Conservation (phyloP, 176 grass and related monocot genomes). For the Cenchrus fungigraminus region DNA sequence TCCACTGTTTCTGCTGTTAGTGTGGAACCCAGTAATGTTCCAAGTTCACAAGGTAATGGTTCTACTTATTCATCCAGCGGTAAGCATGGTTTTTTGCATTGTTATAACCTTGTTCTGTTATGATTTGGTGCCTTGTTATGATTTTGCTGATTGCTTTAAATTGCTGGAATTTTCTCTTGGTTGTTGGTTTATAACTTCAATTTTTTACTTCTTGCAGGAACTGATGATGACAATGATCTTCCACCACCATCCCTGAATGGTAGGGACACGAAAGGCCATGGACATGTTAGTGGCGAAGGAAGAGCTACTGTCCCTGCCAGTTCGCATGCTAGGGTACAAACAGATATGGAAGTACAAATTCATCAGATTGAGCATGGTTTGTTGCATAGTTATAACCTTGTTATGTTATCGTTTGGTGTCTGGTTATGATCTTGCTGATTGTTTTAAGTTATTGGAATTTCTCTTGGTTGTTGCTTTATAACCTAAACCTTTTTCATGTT, state of each 20-base stretch:
- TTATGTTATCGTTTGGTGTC: neutral
- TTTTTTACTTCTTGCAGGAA: slow-evolving; percentile 51
- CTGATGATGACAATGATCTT: slow-evolving; percentile 71
- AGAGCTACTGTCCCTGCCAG: slow-evolving; percentile 49
- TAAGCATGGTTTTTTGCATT: slow-evolving; percentile 2
- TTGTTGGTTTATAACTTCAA: neutral
- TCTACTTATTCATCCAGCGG: neutral
- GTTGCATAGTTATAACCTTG: neutral
- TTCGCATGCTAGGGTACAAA: slow-evolving; percentile 61
- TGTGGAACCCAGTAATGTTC: neutral
- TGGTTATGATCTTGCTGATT: too few species aligned
- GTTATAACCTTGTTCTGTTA: neutral
- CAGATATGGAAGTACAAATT: slow-evolving; percentile 87
- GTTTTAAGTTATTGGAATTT: neutral
- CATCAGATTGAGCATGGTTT: slow-evolving; percentile 63
- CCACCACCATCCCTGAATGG: slow-evolving; percentile 64
- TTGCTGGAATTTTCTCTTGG: neutral
- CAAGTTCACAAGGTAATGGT: neutral
- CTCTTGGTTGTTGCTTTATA: neutral
- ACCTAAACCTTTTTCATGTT: neutral
- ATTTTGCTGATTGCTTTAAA: too few species aligned
- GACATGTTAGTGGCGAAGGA: slow-evolving; percentile 77
- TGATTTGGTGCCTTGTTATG: neutral
- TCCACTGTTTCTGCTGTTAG: neutral
- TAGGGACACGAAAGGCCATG: slow-evolving; percentile 56